Base-by-base conservation (phyloP, 1,284 basidiomycete genomes). In the Kwoniella shivajii region DNA sequence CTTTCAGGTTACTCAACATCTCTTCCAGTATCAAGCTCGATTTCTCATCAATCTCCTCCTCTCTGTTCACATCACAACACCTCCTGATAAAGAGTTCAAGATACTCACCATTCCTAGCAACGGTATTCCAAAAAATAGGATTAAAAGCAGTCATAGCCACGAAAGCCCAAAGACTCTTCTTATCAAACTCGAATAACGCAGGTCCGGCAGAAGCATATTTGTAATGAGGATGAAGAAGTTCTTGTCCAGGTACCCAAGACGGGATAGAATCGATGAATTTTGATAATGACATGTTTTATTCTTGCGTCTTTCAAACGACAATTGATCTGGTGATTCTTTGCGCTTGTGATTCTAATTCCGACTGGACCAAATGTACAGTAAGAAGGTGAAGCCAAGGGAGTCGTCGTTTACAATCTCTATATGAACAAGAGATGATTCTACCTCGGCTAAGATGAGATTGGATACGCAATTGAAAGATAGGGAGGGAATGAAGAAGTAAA, bases 81-180 rank as follows among this genome's bases (percentile, higher is more conserved):
- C 44, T 30, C 22, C 44, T 20, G n/a, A 45, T n/a, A n/a, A n/a
- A n/a, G n/a, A n/a, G n/a, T n/a, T n/a, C n/a, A n/a, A n/a, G n/a
- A 14, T 9, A 80, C 83, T 56, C 57, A 93, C 93, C 94, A 80
- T 95, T 92, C 57, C 87, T 87, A 26, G 94, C 94, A 33, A 94
- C 86, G 60, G 93, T 86, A 79, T 98, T 98, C 95, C 94, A 98
- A 66, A 90, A 94, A 1, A 86, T 85, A 0, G 94, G 94, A 72
- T 97, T 97, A 82, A 96, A 95, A 14, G 84, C 72, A 48, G 92
- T 88, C 56, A 86, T 77, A 0, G 82, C 79, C 16, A 89, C 63
- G 1, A 86, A 85, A 24, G 88, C 62, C 72, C 82, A 84, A 34
- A 96, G 74, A 26, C 88, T 89, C 2, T 79, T 72, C 68, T 90